These are phyloP conservation scores for Apiotrichum porosum DNA, from an alignment of 1,284 basidiomycete species.

Conservation along the genomic window DNA sequence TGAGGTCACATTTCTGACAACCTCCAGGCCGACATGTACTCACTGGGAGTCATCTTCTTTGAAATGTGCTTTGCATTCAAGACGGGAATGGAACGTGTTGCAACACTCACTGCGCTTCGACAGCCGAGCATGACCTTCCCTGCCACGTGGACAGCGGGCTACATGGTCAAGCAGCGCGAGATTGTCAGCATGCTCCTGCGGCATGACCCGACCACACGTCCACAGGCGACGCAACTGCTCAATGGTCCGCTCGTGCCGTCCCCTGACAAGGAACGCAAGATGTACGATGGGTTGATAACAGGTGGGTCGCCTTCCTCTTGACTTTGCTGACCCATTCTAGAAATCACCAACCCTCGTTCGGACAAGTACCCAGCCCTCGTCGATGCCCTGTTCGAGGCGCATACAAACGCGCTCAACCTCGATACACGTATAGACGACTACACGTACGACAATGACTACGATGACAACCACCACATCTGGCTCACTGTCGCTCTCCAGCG, in stretches of 20 bases:
- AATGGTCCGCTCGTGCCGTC: constrained; percentile 64
- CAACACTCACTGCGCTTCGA: constrained; percentile 72
- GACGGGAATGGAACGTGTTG: constrained; percentile 82
- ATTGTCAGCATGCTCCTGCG: constrained; percentile 71
- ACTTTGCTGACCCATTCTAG: constrained; percentile 11
- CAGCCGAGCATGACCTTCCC: constrained; percentile 64
- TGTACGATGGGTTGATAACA: constrained; percentile 35
- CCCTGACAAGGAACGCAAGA: constrained; percentile 35
- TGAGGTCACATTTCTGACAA: not conserved
- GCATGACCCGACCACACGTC: constrained; percentile 76
- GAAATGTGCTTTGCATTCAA: constrained; percentile 90
- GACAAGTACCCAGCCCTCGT: constrained; percentile 40
- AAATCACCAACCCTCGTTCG: constrained; percentile 44
- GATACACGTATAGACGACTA: constrained; percentile 63
- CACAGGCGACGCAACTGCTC: constrained; percentile 77
- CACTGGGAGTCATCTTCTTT: constrained; percentile 92
- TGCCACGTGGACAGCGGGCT: constrained; percentile 59
- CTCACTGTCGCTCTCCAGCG: constrained; percentile 63
- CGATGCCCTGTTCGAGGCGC: constrained; percentile 34
- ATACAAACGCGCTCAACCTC: constrained; percentile 52
- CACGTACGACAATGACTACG: constrained; percentile 75
- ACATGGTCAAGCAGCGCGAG: constrained; percentile 54
- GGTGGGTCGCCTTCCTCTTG: constrained; percentile 18
- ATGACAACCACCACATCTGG: constrained; percentile 54
- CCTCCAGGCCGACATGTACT: constrained; percentile 83